A percentile compares a stretch with the other conserved stretches of the same genome.
Conservation (phyloP, 2,329 filamentous ascomycete genomes). For the Pyrenophora tritici-repentis region DNA sequence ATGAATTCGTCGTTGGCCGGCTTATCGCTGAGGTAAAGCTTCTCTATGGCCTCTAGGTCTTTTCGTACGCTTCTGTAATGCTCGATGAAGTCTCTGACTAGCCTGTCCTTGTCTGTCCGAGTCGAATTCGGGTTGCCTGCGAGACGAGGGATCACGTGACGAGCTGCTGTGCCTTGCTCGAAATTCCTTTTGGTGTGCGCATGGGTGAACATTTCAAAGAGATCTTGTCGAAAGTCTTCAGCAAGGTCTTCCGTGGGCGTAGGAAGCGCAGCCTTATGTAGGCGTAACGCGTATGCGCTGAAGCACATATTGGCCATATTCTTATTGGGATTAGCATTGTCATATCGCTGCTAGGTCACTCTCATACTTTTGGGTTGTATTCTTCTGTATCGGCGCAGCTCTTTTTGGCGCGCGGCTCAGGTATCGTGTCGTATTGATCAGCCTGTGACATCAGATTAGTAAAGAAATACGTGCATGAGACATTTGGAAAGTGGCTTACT, state of each 20-base stretch:
- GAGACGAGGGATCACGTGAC: constrained; percentile 9
- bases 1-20: background rate
- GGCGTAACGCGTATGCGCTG: constrained; percentile 1
- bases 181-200: constrained; percentile 1
- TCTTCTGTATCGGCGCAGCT: background rate
- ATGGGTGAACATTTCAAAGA: constrained; percentile 4
- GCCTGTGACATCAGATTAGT: background rate
- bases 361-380: constrained; percentile 8
- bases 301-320: constrained; percentile 12
- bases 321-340: background rate
- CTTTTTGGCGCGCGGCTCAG: background rate
- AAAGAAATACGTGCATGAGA: background rate
- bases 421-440: background rate
- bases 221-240: constrained; percentile 4
- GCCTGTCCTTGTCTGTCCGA: background rate
- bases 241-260: background rate
- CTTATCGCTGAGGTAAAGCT: background rate
- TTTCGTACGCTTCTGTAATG: constrained; percentile 3
- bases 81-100: constrained; percentile 1
- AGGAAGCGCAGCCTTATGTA: background rate
- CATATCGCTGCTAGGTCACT: too few relatives aligned
- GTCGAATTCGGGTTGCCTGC: background rate
- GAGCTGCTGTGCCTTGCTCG: background rate
- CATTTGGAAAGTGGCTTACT: background rate
- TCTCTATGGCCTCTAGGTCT: constrained; percentile 1